phyloP scores from a whole-genome alignment of 305 asterid species.

The Solanum hybrid region DNA sequence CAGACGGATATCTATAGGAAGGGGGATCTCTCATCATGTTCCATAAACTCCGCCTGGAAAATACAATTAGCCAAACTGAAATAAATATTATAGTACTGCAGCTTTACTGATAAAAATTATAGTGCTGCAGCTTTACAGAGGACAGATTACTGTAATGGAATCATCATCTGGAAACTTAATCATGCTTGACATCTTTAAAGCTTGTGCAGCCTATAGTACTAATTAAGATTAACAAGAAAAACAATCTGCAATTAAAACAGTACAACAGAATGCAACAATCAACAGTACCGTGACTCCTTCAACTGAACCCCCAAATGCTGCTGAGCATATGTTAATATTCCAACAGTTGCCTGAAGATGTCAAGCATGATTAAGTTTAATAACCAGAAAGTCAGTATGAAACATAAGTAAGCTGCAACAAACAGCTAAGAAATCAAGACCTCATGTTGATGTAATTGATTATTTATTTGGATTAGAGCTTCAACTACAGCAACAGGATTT shows the following conservation, averaged over 20 bases:
- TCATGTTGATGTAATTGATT: slow-evolving; percentile 95
- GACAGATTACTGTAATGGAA: not conserved
- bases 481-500: slow-evolving; percentile 90
- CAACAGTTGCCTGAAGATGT: slow-evolving; percentile 75
- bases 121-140: not conserved
- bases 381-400: not conserved
- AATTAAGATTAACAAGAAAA: not conserved
- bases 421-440: slow-evolving; percentile 32
- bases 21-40: slow-evolving; percentile 85
- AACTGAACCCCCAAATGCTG: slow-evolving; percentile 75
- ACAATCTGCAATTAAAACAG: not conserved
- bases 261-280: slow-evolving; percentile 7
- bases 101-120: not conserved
- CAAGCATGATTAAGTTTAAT: not conserved
- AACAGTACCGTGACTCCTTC: slow-evolving; percentile 81
- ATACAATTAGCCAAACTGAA: not conserved
- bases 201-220: not conserved
- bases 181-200: not conserved
- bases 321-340: slow-evolving; percentile 95
- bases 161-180: not conserved
- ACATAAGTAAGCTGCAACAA: not conserved
- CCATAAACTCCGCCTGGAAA: slow-evolving; percentile 97
- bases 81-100: not conserved
- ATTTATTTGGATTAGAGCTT: slow-evolving; percentile 94
- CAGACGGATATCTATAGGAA: slow-evolving; percentile 92